Evolutionary conservation across 2,329 filamentous ascomycete genomes (phyloP).

Genomic region (Fusarium pininemorale): DNA sequence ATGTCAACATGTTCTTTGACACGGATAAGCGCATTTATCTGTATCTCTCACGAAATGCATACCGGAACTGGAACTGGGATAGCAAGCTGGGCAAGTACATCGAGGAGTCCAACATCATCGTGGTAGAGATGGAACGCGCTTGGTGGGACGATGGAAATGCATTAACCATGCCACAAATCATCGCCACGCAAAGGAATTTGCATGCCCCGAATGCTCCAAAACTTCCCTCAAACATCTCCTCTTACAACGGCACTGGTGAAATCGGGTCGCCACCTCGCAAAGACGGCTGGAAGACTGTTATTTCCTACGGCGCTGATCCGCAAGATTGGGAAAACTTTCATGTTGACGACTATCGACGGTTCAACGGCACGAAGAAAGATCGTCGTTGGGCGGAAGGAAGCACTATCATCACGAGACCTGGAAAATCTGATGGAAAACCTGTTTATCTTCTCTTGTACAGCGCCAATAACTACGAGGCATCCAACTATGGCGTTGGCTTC

Average conservation of each 20-base stretch:
- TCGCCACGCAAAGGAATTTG: conserved; percentile 41
- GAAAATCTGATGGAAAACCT: conserved; percentile 29
- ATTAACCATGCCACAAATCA: conserved; percentile 48
- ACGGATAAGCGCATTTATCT: conserved; percentile 49
- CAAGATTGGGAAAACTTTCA: conserved; percentile 51
- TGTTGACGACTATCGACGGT: conserved; percentile 46
- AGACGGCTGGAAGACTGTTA: conserved; percentile 50
- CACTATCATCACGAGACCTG: conserved; percentile 42
- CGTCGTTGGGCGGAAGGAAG: conserved; percentile 50
- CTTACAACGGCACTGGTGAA: conserved; percentile 49
- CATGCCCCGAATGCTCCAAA: conserved; percentile 41
- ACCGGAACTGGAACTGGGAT: conserved; percentile 52
- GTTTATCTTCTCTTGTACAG: conserved; percentile 42
- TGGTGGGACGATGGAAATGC: conserved; percentile 50
- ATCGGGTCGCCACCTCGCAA: conserved; percentile 47
- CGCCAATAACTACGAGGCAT: conserved; percentile 49
- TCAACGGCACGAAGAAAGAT: conserved; percentile 49
- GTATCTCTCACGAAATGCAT: conserved; percentile 48
- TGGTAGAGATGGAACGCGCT: conserved; percentile 46
- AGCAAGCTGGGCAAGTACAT: conserved; percentile 46
- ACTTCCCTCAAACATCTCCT: conserved; percentile 44
- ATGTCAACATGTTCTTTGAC: conserved; percentile 59
- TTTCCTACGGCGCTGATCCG: conserved; percentile 48
- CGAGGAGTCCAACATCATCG: conserved; percentile 51
- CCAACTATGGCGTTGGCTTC: conserved; percentile 50